Evolutionary conservation across 768 basidiomycete genomes (phyloP), one percentile per base, ranked within the genome.

Genomic region (Mycena maculata): DNA sequence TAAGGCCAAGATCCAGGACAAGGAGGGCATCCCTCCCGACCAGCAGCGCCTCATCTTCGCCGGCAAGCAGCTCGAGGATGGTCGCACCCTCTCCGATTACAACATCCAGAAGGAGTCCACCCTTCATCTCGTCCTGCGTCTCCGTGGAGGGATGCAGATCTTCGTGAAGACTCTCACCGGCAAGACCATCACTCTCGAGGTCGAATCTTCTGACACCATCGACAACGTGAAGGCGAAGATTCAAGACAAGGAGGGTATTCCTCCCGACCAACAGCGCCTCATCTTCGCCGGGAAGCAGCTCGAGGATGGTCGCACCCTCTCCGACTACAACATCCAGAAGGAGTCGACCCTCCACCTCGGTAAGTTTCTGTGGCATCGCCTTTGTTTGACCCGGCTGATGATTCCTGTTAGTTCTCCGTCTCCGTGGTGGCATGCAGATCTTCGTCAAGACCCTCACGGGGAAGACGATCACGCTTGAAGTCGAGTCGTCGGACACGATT

Each of bases 31-130:
- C 64, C 91, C 92, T 23, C 95, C 94, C 27, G 93, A 95, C 80
- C 95, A 95, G 73, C 94, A 96, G 76, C 94, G 96, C 69, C 82
- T 97, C n/a, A 97, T 97, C 83, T 97, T 96, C 70, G 95, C 95
- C 49, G 95, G 95, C 66, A 96, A 97, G 82, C 95, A 96, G 78
- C 88, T 98, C 28, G 95, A 97, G 78, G 96, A 98, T 74, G 96
- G 96, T 4, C 90, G 95, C 53, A 97, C 93, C 4, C 84, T 95
- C 0, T 92, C 92, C 10, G 93, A 93, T 71, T 94, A 95, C 77
- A 94, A 95, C 77, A 96, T 97, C 72, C 95, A 97, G 87, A 96
- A 96, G 84, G 95, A 97, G 82, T 93, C 91, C 0, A 96, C 95
- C 41, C 91, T 97, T 58, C 95, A 6, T 6, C 8, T 13, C 6